Percentiles rank a stretch among this genome's conserved stretches.
phyloP scores from a whole-genome alignment of 306 rosid genomes.

The Trifolium fragiferum region DNA sequence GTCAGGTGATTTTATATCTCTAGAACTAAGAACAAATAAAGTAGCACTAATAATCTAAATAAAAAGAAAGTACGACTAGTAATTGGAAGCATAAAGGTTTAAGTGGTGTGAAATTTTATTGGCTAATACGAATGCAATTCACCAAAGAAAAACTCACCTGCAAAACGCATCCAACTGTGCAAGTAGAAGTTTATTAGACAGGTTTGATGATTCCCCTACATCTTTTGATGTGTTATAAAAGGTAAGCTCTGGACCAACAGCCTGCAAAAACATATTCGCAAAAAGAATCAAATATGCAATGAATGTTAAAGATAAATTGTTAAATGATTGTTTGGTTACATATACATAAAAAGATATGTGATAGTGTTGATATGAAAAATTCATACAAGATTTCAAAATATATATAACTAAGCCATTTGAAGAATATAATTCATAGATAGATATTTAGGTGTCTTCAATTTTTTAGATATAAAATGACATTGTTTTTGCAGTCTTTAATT shows the following conservation, averaged over 20 bases:
- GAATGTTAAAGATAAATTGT: too few species aligned
- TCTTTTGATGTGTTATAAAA: slow-evolving; percentile 80
- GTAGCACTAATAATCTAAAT: not conserved
- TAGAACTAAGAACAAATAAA: slow-evolving; percentile 1
- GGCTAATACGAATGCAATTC: slow-evolving; percentile 2
- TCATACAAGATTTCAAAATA: too few species aligned
- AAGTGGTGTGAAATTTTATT: not conserved
- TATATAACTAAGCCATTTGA: too few species aligned
- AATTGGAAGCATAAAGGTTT: slow-evolving; percentile 13
- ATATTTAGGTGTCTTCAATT: too few species aligned
- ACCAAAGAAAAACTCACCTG: slow-evolving; percentile 56
- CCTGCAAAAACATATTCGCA: slow-evolving; percentile 58
- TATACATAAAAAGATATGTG: too few species aligned
- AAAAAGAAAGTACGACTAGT: slow-evolving; percentile 6
- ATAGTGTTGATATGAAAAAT: too few species aligned
- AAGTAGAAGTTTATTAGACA: slow-evolving; percentile 84
- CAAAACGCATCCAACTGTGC: slow-evolving; percentile 89
- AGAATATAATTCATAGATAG: too few species aligned
- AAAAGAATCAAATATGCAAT: slow-evolving; percentile 6
- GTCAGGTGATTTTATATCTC: not conserved
- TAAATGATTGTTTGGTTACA: too few species aligned
- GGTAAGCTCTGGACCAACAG: slow-evolving; percentile 91
- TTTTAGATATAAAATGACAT: too few species aligned
- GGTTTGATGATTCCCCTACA: slow-evolving; percentile 62
- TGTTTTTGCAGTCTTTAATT: too few species aligned